Evolutionary conservation across 768 basidiomycete species (phyloP).

Genomic region (Panaeolus papilionaceus): DNA sequence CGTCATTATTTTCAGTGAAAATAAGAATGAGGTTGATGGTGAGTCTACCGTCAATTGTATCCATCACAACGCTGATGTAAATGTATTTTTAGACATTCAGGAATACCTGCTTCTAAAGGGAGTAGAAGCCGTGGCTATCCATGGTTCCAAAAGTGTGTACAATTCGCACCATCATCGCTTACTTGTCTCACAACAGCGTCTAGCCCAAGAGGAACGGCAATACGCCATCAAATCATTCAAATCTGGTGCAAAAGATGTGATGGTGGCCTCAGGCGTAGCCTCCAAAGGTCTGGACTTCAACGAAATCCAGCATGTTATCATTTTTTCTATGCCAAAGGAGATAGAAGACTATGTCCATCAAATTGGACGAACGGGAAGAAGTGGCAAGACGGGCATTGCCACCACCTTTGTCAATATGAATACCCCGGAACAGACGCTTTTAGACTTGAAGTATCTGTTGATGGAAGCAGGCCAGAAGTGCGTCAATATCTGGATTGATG

Average conservation of each 20-base stretch:
- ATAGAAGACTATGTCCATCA: slow-evolving; percentile 99
- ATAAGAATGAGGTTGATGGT: slow-evolving; percentile 99
- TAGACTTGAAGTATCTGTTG: slow-evolving; percentile 96
- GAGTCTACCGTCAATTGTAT: slow-evolving; percentile 27
- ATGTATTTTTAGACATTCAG: slow-evolving; percentile 78
- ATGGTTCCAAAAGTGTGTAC: slow-evolving; percentile 91
- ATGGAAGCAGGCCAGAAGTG: slow-evolving; percentile 99
- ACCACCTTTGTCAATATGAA: slow-evolving; percentile 99
- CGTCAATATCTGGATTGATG: slow-evolving; percentile 27
- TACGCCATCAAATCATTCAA: slow-evolving; percentile 99
- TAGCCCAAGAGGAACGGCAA: slow-evolving; percentile 98
- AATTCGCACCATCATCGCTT: background rate
- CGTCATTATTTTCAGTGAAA: slow-evolving; percentile 97
- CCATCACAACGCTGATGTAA: slow-evolving; percentile 14
- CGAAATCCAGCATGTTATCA: slow-evolving; percentile 99
- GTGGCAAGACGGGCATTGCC: slow-evolving; percentile 98
- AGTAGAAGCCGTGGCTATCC: slow-evolving; percentile 97
- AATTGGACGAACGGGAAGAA: slow-evolving; percentile 96
- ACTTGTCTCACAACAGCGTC: slow-evolving; percentile 6
- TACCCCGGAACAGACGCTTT: slow-evolving; percentile 92
- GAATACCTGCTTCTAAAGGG: slow-evolving; percentile 97
- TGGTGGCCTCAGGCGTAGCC: slow-evolving; percentile 98
- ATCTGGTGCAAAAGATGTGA: slow-evolving; percentile 96
- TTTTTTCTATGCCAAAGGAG: slow-evolving; percentile 99
- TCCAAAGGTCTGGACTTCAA: slow-evolving; percentile 99